Evolutionary conservation across 768 basidiomycete genomes (phyloP), one percentile per base, ranked within the genome.

Genomic region (Tricholoma bakamatsutake): DNA sequence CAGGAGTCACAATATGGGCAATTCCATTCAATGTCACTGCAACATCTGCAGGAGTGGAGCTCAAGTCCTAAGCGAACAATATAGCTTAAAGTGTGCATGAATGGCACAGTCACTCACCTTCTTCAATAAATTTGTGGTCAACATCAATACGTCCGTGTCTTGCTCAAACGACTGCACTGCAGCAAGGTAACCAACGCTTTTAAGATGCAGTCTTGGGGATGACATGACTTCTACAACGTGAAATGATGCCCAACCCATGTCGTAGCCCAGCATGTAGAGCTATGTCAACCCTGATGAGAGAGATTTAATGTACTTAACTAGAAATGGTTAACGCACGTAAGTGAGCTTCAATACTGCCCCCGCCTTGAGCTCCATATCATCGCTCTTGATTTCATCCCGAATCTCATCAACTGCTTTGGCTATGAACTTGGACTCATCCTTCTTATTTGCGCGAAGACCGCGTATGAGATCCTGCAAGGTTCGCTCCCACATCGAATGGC

Each of bases 141-240:
- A 80, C 81, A 99, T 97, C 18, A 98, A 84, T 21, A 98, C 96
- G 63, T 98, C 97, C 1, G 97, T 98, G 56, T 96, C 92, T 62
- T 92, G 83, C 43, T 86, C 80, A 69, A 98, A 99, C 0, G 94
- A 95, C 72, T 94, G 85, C 40, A 83, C 71, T 3, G 97, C 94
- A 1, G 90, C 97, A 21, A 99, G 87, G 71, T 99, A 98, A 11
- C 97, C 97, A 49, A 98, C 87, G 27, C 83, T 85, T 77, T 99
- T 99, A 61, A 98, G 79, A 71, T 98, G 95, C 61, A 87, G 82
- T 67, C 87, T 87, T 4, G 88, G 76, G 3, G 93, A 94, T 35
- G 93, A 93, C 97, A 99, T 99, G 69, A 96, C 93, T 67, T 99
- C 97, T 5, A 98, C 87, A 52, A 99, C 89, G 69, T 96, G 86